Percentiles rank a stretch among this genome's conserved stretches.
These are phyloP conservation scores for Lycium ferocissimum DNA, from an alignment of 257 asterid genomes.

Conservation along the genomic window DNA sequence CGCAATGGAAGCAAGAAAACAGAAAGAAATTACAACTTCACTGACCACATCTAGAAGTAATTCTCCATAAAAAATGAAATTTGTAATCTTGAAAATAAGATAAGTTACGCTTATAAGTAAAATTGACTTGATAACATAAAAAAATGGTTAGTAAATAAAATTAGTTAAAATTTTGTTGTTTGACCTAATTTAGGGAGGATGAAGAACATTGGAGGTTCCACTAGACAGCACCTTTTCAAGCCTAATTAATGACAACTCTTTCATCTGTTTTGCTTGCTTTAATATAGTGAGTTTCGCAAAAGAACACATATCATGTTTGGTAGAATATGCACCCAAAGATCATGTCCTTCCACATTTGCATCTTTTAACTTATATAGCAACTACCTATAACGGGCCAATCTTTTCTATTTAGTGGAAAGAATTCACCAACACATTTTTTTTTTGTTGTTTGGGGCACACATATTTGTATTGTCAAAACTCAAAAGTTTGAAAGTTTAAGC, in stretches of 20 bases:
- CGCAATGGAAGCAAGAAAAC: neutral
- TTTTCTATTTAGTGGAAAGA: neutral
- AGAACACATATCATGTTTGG: neutral
- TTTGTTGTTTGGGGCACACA: neutral
- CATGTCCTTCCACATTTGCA: neutral
- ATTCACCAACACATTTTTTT: neutral
- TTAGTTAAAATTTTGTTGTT: neutral
- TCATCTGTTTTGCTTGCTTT: neutral
- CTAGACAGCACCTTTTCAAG: neutral
- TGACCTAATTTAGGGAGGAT: slow-evolving; percentile 13
- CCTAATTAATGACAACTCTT: neutral
- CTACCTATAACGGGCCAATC: neutral
- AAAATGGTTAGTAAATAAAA: no score
- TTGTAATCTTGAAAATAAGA: no score
- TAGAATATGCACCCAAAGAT: neutral
- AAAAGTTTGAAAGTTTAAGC: neutral
- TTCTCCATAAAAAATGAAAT: no score
- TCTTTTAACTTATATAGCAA: neutral
- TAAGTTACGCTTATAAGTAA: no score
- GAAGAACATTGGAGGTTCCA: neutral
- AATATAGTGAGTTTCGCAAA: neutral
- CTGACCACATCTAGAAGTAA: neutral
- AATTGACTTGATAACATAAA: no score
- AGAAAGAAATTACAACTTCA: neutral
- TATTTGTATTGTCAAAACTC: neutral